Percentiles rank a stretch among this genome's conserved stretches.
phyloP scores from a whole-genome alignment of 2,329 filamentous ascomycete species.

The Chaetomiaceae sp. region DNA sequence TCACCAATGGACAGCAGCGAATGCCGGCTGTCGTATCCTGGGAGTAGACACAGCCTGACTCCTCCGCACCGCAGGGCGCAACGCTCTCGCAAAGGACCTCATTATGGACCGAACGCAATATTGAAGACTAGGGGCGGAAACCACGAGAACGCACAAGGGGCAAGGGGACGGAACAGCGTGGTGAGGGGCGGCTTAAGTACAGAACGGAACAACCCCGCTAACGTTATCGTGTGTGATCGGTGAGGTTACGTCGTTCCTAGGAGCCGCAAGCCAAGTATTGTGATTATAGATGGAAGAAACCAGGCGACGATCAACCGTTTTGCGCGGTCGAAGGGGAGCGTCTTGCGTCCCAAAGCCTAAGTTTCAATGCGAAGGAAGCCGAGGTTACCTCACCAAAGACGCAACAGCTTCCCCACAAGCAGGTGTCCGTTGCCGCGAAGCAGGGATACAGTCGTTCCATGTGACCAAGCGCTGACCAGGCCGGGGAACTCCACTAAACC shows the following conservation, averaged over 20 bases:
- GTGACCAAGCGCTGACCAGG: slow-evolving; percentile 16
- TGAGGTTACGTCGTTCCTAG: too few relatives aligned
- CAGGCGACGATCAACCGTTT: not conserved
- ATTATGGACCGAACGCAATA: too few relatives aligned
- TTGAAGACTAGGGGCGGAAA: too few relatives aligned
- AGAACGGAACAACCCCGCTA: too few relatives aligned
- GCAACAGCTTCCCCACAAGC: slow-evolving; percentile 6
- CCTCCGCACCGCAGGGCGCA: slow-evolving; percentile 49
- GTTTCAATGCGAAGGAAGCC: slow-evolving; percentile 13
- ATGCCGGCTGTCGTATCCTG: slow-evolving; percentile 32
- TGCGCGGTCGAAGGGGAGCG: slow-evolving; percentile 10
- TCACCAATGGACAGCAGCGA: slow-evolving; percentile 24
- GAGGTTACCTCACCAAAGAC: slow-evolving; percentile 18
- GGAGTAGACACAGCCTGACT: slow-evolving; percentile 34
- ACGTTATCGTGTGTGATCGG: too few relatives aligned
- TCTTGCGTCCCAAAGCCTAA: not conserved
- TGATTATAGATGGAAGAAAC: not conserved
- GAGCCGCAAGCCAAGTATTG: too few relatives aligned
- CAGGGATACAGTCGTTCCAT: slow-evolving; percentile 13
- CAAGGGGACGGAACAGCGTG: too few relatives aligned
- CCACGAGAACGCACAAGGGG: too few relatives aligned
- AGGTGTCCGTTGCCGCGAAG: not conserved
- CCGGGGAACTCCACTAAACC: slow-evolving; percentile 15
- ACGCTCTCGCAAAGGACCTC: slow-evolving; percentile 47
- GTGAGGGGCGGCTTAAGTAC: too few relatives aligned